phyloP scores from a whole-genome alignment of 2,329 filamentous ascomycete species.

The Pyrenochaeta sp. region DNA sequence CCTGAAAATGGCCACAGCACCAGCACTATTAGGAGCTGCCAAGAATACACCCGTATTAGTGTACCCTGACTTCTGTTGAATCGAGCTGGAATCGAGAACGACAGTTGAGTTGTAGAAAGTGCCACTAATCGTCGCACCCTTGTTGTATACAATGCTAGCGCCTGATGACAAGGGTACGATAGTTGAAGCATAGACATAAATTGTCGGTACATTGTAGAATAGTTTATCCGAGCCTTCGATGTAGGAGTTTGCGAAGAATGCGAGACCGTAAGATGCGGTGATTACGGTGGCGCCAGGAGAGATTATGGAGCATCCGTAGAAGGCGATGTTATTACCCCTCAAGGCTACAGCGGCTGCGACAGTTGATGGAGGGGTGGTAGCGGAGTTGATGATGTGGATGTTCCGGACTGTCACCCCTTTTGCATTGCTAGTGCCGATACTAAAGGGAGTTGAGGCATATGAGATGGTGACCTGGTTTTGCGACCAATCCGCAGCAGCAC shows the following conservation, averaged over 20 bases:
- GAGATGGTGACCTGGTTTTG: constrained; percentile 52
- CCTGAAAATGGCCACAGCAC: constrained; percentile 54
- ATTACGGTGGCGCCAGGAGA: constrained; percentile 47
- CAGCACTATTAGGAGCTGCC: constrained; percentile 52
- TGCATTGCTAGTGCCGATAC: constrained; percentile 37
- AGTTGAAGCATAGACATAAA: constrained; percentile 56
- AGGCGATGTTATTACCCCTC: constrained; percentile 52
- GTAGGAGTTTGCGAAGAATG: constrained; percentile 56
- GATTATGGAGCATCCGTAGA: constrained; percentile 57
- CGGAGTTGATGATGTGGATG: constrained; percentile 50
- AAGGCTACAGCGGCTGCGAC: constrained; percentile 38
- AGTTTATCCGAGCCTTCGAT: constrained; percentile 56
- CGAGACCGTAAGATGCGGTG: constrained; percentile 41
- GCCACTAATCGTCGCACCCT: constrained; percentile 37
- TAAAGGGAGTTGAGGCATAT: constrained; percentile 35
- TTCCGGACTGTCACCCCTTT: constrained; percentile 50
- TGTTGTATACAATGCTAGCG: constrained; percentile 52
- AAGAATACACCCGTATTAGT: constrained; percentile 55
- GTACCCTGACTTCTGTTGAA: constrained; percentile 42
- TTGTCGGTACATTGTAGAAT: constrained; percentile 51
- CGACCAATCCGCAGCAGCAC: constrained; percentile 40
- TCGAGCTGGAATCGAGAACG: constrained; percentile 52
- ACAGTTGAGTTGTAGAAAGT: constrained; percentile 49
- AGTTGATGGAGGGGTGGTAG: constrained; percentile 29
- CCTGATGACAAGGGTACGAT: constrained; percentile 51